Conservation (phyloP, 331 rosid genomes). For the Malus hybrid region DNA sequence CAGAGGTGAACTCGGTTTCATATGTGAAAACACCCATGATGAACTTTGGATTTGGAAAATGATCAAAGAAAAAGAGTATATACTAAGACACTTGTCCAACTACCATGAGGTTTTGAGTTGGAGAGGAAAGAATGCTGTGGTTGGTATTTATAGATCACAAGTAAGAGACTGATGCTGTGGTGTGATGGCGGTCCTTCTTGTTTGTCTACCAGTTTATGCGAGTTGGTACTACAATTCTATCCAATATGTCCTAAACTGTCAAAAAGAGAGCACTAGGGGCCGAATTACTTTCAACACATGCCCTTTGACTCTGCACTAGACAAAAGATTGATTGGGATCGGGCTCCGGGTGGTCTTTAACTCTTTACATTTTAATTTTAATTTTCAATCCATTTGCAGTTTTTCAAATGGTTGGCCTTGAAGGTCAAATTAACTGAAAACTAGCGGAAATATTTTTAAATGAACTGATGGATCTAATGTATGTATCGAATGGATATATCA, state of each 20-base stretch:
- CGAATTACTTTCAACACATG: not conserved
- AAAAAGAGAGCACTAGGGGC: not conserved
- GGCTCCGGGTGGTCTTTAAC: not conserved
- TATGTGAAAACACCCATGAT: slow-evolving; percentile 38
- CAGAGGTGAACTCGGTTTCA: slow-evolving; percentile 3
- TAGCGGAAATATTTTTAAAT: too few species aligned
- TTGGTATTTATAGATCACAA: not conserved
- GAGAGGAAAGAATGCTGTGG: not conserved
- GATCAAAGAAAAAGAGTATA: not conserved
- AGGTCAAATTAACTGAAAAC: not conserved
- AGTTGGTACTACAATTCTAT: not conserved
- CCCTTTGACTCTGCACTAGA: not conserved
- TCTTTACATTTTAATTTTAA: not conserved
- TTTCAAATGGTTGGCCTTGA: not conserved
- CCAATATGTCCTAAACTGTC: not conserved
- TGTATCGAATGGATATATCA: too few species aligned
- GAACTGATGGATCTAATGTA: too few species aligned
- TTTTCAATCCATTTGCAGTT: not conserved
- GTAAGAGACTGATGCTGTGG: not conserved
- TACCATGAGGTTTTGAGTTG: not conserved
- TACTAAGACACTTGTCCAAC: not conserved
- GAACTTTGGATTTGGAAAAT: not conserved
- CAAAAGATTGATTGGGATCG: not conserved
- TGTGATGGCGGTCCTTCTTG: not conserved
- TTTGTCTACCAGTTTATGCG: not conserved